Conservation (phyloP, 192 early-diverging fungal species). For the Diversispora eburnea region DNA sequence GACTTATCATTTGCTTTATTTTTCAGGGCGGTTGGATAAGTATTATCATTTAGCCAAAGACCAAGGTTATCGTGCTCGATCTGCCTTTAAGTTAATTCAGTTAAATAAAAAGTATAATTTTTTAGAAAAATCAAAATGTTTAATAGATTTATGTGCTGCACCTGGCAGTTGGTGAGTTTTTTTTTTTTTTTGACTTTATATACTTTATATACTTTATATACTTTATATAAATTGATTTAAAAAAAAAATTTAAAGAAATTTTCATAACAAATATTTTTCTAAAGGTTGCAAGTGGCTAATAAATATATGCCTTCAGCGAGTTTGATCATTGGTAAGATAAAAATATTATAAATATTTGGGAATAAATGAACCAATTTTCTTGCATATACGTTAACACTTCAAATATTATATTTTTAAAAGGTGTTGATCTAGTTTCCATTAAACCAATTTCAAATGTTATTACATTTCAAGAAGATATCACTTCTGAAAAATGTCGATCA, state of each 20-base stretch:
- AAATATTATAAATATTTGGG: constrained; percentile 8
- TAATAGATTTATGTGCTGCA: constrained; percentile 97
- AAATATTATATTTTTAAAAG: constrained; percentile 21
- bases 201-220: background rate
- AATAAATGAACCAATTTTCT: constrained; percentile 19
- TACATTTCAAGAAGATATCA: constrained; percentile 95
- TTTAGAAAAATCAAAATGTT: constrained; percentile 77
- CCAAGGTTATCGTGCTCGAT: constrained; percentile 97
- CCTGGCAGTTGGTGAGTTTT: constrained; percentile 86
- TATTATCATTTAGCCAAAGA: constrained; percentile 99
- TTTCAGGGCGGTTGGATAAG: constrained; percentile 94
- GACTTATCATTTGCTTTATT: background rate
- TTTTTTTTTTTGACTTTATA: constrained; percentile 9
- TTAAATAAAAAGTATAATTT: constrained; percentile 99
- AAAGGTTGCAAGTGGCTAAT: constrained; percentile 85
- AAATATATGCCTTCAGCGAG: constrained; percentile 98
- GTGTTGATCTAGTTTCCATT: constrained; percentile 93
- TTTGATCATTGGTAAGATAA: constrained; percentile 72
- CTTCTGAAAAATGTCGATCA: constrained; percentile 87
- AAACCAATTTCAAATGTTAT: constrained; percentile 95
- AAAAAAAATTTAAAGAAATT: too few relatives aligned
- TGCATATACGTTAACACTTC: too few relatives aligned
- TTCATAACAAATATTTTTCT: background rate
- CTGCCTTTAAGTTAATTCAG: constrained; percentile 99
- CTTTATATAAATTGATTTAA: background rate